phyloP scores from a whole-genome alignment of 495 filamentous ascomycete species.

The Cercophora scortea region DNA sequence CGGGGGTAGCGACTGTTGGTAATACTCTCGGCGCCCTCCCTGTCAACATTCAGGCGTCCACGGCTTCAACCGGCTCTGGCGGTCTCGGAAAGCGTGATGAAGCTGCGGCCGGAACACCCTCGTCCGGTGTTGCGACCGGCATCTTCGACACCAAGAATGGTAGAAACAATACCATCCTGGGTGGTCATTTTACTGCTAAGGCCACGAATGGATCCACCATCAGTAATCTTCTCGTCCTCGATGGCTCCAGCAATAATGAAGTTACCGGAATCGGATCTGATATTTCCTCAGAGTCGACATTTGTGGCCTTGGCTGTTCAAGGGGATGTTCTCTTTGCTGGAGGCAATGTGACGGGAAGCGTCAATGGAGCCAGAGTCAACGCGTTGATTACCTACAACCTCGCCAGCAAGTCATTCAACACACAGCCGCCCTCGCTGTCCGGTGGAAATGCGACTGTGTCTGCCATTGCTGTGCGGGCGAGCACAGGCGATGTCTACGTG shows the following conservation, averaged over 20 bases:
- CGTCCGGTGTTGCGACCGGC: slow-evolving; percentile 64
- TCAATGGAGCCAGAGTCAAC: slow-evolving; percentile 52
- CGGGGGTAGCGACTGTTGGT: slow-evolving; percentile 59
- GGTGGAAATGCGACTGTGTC: slow-evolving; percentile 66
- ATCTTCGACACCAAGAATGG: slow-evolving; percentile 61
- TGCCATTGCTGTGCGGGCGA: slow-evolving; percentile 59
- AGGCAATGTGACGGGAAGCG: slow-evolving; percentile 64
- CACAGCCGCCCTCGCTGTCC: slow-evolving; percentile 63
- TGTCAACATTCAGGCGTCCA: slow-evolving; percentile 44
- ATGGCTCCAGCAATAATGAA: slow-evolving; percentile 45
- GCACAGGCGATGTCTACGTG: slow-evolving; percentile 69
- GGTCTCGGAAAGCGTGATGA: slow-evolving; percentile 49
- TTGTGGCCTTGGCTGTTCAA: slow-evolving; percentile 61
- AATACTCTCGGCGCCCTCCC: slow-evolving; percentile 52
- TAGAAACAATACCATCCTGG: slow-evolving; percentile 78
- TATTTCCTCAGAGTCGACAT: slow-evolving; percentile 62
- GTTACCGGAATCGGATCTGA: slow-evolving; percentile 64
- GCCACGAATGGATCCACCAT: slow-evolving; percentile 62
- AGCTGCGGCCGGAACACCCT: slow-evolving; percentile 33
- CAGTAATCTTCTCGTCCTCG: slow-evolving; percentile 71
- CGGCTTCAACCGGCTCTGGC: slow-evolving; percentile 17
- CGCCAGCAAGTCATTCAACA: slow-evolving; percentile 45
- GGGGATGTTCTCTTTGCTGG: slow-evolving; percentile 72
- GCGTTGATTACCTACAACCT: slow-evolving; percentile 82
- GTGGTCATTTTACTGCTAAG: slow-evolving; percentile 74